Conservation (phyloP, 1,139 yeast species). For the Debaryomyces udenii region DNA sequence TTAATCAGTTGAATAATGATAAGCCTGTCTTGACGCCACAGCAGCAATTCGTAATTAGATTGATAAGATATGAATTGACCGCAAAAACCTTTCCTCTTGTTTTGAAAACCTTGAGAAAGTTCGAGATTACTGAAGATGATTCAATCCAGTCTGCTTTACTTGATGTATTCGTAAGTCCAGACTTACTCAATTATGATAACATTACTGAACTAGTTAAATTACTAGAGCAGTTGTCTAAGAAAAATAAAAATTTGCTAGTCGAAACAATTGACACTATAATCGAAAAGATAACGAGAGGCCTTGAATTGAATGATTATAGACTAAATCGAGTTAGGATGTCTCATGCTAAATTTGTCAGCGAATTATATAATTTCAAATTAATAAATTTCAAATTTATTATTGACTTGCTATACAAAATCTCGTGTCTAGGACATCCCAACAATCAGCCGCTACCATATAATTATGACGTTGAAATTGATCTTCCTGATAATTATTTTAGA, state of each 20-base stretch:
- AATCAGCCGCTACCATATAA: slow-evolving; percentile 59
- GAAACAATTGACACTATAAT: slow-evolving; percentile 63
- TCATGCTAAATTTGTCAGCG: slow-evolving; percentile 62
- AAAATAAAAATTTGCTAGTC: slow-evolving; percentile 42
- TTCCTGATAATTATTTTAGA: slow-evolving; percentile 71
- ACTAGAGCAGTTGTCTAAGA: slow-evolving; percentile 38
- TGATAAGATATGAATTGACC: slow-evolving; percentile 57
- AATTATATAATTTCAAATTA: slow-evolving; percentile 53
- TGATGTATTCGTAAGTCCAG: slow-evolving; percentile 64
- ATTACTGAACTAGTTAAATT: slow-evolving; percentile 54
- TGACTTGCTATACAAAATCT: slow-evolving; percentile 59
- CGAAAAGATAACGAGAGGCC: slow-evolving; percentile 65
- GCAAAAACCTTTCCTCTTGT: slow-evolving; percentile 37
- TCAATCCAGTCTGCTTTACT: slow-evolving; percentile 44
- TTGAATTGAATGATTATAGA: slow-evolving; percentile 67
- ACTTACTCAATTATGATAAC: slow-evolving; percentile 60
- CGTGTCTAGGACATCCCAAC: slow-evolving; percentile 70
- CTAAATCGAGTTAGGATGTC: slow-evolving; percentile 65
- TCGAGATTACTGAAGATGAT: slow-evolving; percentile 49
- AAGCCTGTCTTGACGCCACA: slow-evolving; percentile 33
- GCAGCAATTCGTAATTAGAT: slow-evolving; percentile 52
- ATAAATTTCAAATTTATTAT: slow-evolving; percentile 50
- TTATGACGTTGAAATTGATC: slow-evolving; percentile 51
- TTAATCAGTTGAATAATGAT: slow-evolving; percentile 25
- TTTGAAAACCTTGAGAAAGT: slow-evolving; percentile 41